A percentile compares a stretch with the other conserved stretches of the same genome.
phyloP scores from a whole-genome alignment of 1,139 yeast genomes.

The Hansenula sp. region DNA sequence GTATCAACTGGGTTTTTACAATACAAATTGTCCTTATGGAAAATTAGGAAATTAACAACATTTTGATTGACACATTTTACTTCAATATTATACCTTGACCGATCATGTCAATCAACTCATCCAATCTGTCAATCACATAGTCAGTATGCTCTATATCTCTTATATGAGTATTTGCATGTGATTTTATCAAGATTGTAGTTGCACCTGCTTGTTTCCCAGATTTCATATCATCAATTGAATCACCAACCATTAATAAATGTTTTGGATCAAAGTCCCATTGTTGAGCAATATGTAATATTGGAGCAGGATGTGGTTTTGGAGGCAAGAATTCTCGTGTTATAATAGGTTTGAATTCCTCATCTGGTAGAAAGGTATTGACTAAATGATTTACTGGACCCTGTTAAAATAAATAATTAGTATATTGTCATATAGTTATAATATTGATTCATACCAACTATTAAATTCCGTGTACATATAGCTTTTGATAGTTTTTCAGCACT shows the following conservation, averaged over 20 bases:
- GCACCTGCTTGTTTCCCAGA: conserved; percentile 60
- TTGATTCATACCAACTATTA: conserved; percentile 26
- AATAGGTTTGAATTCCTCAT: conserved; percentile 43
- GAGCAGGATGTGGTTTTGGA: conserved; percentile 62
- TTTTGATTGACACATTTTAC: background rate
- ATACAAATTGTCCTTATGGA: conserved; percentile 2
- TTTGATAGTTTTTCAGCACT: conserved; percentile 30
- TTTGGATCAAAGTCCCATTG: conserved; percentile 40
- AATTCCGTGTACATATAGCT: conserved; percentile 60
- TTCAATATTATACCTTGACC: conserved; percentile 29
- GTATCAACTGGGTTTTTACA: conserved; percentile 14
- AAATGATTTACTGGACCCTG: conserved; percentile 47
- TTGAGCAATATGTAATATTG: conserved; percentile 48
- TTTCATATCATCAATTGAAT: conserved; percentile 59
- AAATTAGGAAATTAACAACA: background rate
- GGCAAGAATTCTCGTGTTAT: conserved; percentile 60
- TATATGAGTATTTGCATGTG: conserved; percentile 41
- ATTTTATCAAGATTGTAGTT: conserved; percentile 46
- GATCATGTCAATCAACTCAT: conserved; percentile 37
- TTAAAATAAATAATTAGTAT: background rate
- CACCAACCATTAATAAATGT: conserved; percentile 64
- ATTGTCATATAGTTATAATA: too few relatives aligned
- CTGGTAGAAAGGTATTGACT: conserved; percentile 37
- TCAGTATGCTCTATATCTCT: conserved; percentile 38
- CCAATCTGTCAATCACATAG: conserved; percentile 34